Conservation (phyloP, 1,284 basidiomycete species). For the Pterulicium gracile region DNA sequence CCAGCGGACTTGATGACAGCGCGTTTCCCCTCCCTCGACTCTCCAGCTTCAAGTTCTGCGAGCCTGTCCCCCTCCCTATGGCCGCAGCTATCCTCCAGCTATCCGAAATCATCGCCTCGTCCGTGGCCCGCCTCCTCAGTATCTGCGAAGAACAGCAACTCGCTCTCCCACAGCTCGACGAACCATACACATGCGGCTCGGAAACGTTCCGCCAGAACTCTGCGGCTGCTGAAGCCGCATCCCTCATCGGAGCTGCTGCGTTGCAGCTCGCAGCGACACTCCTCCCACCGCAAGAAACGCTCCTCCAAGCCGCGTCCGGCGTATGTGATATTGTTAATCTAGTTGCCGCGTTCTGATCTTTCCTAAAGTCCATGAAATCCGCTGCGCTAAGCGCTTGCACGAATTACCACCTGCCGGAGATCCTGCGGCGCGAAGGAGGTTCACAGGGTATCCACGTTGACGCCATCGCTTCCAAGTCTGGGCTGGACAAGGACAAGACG, state of each 20-base stretch:
- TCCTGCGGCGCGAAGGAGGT: not conserved
- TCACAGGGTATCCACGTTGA: slow-evolving; percentile 1
- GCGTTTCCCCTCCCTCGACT: not conserved
- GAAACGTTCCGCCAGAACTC: not conserved
- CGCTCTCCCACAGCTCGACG: not conserved
- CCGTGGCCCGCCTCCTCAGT: not conserved
- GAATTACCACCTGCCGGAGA: not conserved
- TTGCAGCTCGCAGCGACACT: not conserved
- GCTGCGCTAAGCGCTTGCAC: not conserved
- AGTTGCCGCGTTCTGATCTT: not conserved
- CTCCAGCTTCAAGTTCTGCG: not conserved
- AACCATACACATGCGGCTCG: not conserved
- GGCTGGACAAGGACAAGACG: not conserved
- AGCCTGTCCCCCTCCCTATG: not conserved
- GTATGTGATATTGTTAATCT: not conserved
- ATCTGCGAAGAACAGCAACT: not conserved
- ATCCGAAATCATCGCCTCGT: not conserved
- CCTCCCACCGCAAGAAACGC: not conserved
- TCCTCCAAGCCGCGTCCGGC: not conserved
- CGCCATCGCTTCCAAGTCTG: not conserved
- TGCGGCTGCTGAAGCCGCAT: not conserved
- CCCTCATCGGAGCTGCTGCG: not conserved
- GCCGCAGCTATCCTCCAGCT: not conserved
- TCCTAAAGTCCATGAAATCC: not conserved
- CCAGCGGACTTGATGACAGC: not conserved